Evolutionary conservation across 2,329 filamentous ascomycete species (phyloP), one percentile per base, ranked within the genome.

Genomic region (Scytalidium sp.): DNA sequence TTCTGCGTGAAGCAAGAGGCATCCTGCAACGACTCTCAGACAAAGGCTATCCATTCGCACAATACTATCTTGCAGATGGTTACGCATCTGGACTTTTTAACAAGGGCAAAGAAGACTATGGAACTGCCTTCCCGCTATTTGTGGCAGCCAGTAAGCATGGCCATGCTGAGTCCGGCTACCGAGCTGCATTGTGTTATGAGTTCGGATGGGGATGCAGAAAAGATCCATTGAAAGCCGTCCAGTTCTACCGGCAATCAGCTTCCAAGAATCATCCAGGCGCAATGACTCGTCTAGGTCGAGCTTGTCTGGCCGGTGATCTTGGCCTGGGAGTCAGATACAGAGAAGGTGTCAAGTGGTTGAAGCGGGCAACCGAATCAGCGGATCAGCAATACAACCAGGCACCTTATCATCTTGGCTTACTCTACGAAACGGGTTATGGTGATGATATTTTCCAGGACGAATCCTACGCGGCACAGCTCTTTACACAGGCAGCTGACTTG

Each of bases 201-300:
- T 97, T 97, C 69, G 94, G 92, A 54, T 99, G 94, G 94, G 94
- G 94, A 39, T 95, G 87, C 62, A 85, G 90, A 50, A 90, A 90
- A 63, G 91, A 97, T 63, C 87, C 88, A 50, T 83, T 87, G 45
- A 97, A 97, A 70, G 93, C 94, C 41, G 88, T 95, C 1, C 92
- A 97, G 66, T 99, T 94, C 67, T 88, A 96, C 64, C 86, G 93
- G 48, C 86, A 88, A 54, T 88, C 92, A 9, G 92, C 94, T 2
- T 89, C 92, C 6, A 97, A 97, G 69, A 89, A 91, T 52, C 94
- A 99, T 63, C 94, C 94, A 0, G 94, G 94, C 45, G 93, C 94
- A 45, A 96, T 97, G 81, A 89, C 91, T 48, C 86, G 94, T 50
- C 81, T 99, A 46, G 93, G 91, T 39, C 88, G 91, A 65, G 94